Conservation (phyloP, 257 asterid genomes). For the Euphrasia confusa region DNA sequence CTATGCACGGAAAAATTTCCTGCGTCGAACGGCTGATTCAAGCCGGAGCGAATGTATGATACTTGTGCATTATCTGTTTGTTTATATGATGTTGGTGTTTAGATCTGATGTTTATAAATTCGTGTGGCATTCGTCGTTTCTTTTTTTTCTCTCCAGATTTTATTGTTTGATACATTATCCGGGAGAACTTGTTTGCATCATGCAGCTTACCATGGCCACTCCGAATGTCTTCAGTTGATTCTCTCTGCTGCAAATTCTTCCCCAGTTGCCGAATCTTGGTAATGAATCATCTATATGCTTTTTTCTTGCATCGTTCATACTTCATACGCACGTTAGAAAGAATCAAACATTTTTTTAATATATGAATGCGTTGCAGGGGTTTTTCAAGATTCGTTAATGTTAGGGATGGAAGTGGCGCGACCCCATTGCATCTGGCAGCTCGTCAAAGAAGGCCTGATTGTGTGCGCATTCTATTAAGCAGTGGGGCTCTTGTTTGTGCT, state of each 20-base stretch:
- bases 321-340: not conserved
- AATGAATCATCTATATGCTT: conserved; percentile 4
- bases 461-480: conserved; percentile 50
- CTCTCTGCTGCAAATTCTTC: conserved; percentile 63
- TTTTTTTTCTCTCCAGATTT: conserved; percentile 34
- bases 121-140: not conserved
- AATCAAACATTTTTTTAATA: not conserved
- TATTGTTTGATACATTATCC: conserved; percentile 62
- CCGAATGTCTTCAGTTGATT: conserved; percentile 63
- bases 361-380: conserved; percentile 52
- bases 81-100: too few relatives aligned
- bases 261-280: conserved; percentile 77
- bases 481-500: conserved; percentile 75
- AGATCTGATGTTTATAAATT: not conserved
- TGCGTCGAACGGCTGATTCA: conserved; percentile 65
- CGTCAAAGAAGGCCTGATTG: conserved; percentile 61
- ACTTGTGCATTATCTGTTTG: not conserved
- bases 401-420: conserved; percentile 72
- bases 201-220: conserved; percentile 81
- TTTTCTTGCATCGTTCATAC: not conserved
- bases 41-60: conserved; percentile 78
- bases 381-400: conserved; percentile 70
- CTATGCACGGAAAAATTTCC: conserved; percentile 62
- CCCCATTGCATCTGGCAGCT: conserved; percentile 89
- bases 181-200: conserved; percentile 82